These are phyloP conservation scores for Biscutella laevigata DNA, from an alignment of 441 rosid species.

Conservation along the genomic window DNA sequence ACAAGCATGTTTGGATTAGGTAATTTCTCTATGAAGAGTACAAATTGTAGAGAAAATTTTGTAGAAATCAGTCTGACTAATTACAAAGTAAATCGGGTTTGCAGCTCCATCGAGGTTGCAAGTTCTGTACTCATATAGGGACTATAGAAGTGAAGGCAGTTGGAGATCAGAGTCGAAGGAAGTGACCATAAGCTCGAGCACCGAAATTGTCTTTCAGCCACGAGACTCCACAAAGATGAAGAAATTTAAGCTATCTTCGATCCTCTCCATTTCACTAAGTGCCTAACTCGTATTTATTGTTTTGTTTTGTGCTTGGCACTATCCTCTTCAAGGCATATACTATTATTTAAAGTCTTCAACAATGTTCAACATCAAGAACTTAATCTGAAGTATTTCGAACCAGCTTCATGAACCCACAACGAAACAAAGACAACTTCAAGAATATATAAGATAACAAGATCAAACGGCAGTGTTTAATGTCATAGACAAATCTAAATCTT, in stretches of 20 bases:
- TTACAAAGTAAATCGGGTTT: not conserved
- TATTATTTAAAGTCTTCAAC: too few species aligned
- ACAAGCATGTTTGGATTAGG: slow-evolving; percentile 95
- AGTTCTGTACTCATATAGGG: slow-evolving; percentile 64
- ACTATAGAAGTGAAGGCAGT: slow-evolving; percentile 72
- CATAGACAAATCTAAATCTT: slow-evolving; percentile 12
- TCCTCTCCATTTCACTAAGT: slow-evolving; percentile 58
- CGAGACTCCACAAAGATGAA: slow-evolving; percentile 46
- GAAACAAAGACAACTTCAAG: not conserved
- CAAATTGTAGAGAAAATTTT: not conserved
- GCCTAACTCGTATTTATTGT: too few species aligned
- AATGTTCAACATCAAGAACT: too few species aligned
- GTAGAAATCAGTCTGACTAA: not conserved
- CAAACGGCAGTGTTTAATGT: slow-evolving; percentile 9
- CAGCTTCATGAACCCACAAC: too few species aligned
- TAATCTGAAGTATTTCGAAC: too few species aligned
- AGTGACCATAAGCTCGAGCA: slow-evolving; percentile 58
- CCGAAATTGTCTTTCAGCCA: slow-evolving; percentile 70
- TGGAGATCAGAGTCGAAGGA: slow-evolving; percentile 70
- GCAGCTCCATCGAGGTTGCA: slow-evolving; percentile 81
- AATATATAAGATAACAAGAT: slow-evolving; percentile 5
- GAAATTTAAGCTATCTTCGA: slow-evolving; percentile 71
- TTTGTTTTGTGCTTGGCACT: too few species aligned
- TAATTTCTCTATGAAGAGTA: slow-evolving; percentile 19
- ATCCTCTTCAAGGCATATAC: too few species aligned